A percentile compares a stretch with the other conserved stretches of the same genome.
These are phyloP conservation scores for Pyricularia sp. DNA, from an alignment of 2,329 filamentous ascomycete genomes.

Conservation along the genomic window DNA sequence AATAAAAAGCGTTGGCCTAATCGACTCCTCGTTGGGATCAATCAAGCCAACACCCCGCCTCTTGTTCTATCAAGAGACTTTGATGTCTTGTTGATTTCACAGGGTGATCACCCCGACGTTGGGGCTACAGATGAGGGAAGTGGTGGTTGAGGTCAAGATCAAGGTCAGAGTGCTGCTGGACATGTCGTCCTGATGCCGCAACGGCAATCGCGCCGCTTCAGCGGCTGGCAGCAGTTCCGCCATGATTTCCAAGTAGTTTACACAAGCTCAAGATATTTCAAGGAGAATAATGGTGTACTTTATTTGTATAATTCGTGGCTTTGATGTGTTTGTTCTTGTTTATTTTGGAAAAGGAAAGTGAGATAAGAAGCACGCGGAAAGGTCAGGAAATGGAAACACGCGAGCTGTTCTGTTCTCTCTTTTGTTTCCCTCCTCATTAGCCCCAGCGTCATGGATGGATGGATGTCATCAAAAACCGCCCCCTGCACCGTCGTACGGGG, in stretches of 20 bases:
- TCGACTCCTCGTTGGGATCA: neutral
- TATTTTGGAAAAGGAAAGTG: neutral
- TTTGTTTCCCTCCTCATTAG: neutral
- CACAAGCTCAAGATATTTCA: neutral
- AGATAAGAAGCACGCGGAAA: neutral
- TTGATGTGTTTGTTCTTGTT: neutral
- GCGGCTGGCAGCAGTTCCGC: neutral
- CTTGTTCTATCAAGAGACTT: conserved; percentile 10
- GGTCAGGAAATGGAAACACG: neutral
- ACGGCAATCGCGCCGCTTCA: neutral
- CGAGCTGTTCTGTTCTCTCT: neutral
- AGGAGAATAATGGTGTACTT: neutral
- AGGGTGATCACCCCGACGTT: conserved; percentile 30
- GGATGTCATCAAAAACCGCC: neutral
- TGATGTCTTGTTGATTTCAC: conserved; percentile 11
- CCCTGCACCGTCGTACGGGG: neutral
- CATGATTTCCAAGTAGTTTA: neutral
- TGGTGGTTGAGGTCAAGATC: conserved; percentile 7
- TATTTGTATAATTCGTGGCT: neutral
- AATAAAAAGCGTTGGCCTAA: neutral
- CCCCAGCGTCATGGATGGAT: neutral
- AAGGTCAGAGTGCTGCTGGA: conserved; percentile 6
- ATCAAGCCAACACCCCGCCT: neutral
- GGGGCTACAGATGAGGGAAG: conserved; percentile 28
- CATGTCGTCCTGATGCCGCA: neutral